Evolutionary conservation across 768 basidiomycete genomes (phyloP).

Genomic region (Serpula lacrymans): DNA sequence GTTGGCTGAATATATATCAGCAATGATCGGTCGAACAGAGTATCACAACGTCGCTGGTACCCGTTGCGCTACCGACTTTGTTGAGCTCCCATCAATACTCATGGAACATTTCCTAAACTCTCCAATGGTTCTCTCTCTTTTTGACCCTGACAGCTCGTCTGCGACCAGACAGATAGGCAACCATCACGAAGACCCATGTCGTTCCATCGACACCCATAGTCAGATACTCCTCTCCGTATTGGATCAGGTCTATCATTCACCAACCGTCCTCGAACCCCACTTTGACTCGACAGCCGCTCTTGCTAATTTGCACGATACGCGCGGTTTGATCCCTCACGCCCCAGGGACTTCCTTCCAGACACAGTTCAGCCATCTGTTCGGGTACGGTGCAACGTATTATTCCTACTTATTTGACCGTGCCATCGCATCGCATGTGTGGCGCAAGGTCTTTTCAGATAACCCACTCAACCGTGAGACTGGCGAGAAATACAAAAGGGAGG

Average conservation of each 20-base stretch:
- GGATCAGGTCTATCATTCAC: conserved; percentile 89
- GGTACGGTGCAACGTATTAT: conserved; percentile 97
- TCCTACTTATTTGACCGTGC: conserved; percentile 96
- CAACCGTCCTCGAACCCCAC: conserved; percentile 43
- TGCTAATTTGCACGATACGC: conserved; percentile 56
- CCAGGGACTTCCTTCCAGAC: conserved; percentile 90
- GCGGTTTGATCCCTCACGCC: conserved; percentile 82
- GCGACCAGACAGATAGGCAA: conserved; percentile 49
- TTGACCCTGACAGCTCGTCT: conserved; percentile 50
- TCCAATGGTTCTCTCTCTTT: conserved; percentile 75
- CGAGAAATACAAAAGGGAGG: conserved; percentile 73
- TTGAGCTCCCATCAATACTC: conserved; percentile 94
- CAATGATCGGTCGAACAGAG: conserved; percentile 96
- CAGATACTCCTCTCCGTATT: conserved; percentile 87
- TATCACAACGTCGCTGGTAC: conserved; percentile 98
- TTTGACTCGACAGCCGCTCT: conserved; percentile 77
- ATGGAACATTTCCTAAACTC: conserved; percentile 98
- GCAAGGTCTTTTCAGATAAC: conserved; percentile 61
- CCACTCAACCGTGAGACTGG: conserved; percentile 73
- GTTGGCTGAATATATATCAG: conserved; percentile 37
- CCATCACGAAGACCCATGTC: conserved; percentile 72
- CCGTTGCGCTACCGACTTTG: conserved; percentile 96
- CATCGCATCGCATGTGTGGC: conserved; percentile 92
- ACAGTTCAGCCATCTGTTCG: conserved; percentile 92
- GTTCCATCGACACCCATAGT: conserved; percentile 82